Base-by-base conservation (phyloP, 441 rosid species). In the Adansonia gregorii region DNA sequence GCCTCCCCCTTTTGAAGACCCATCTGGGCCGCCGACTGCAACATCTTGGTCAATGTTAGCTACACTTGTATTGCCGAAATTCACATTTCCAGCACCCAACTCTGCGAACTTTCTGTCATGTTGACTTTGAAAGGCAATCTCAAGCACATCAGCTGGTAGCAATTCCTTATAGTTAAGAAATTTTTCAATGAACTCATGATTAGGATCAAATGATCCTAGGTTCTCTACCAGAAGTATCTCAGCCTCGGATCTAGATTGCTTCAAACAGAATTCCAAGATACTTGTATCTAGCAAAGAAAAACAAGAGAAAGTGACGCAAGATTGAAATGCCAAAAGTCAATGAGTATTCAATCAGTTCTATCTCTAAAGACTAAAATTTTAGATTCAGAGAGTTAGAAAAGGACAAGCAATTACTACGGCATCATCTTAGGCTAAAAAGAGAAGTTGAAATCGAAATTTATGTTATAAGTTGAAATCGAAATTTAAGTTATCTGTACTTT, bases 171-270 rank as follows among this genome's bases (percentile, higher is more conserved):
- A 93, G 88, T 94, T 88, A 73, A 93, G 94, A 79, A 94, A 94
- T 60, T 93, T 93, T 81, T 94, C 98, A 51, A 93, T 97, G 90
- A 97, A 97, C 85, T 87, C 89, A 20, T 92, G 95, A 78, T 91
- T 83, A 0, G 88, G 97, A 82, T 94, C 99, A 76, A 80, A 80
- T 6, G 95, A 85, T 46, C 98, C 97, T 12, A 97, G 92, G 43
- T 97, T 97, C 86, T 91, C 95, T 22, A 74, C 84, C 83, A 97
- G 83, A 79, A 97, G 91, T 61, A 88, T 67, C 82, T 97, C 93
- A 3, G 99, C 99, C 86, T 97, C 99, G 48, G 97, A 89, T 87
- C 97, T 89, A 59, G 99, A 87, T 78, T 91, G 98, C 90, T 97
- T 93, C 86, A 91, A 63, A 63, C 67, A 63, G 15, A 27, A 63